Conservation (phyloP, 371 early-diverging fungal genomes). For the Syncephalastrum contaminatum region DNA sequence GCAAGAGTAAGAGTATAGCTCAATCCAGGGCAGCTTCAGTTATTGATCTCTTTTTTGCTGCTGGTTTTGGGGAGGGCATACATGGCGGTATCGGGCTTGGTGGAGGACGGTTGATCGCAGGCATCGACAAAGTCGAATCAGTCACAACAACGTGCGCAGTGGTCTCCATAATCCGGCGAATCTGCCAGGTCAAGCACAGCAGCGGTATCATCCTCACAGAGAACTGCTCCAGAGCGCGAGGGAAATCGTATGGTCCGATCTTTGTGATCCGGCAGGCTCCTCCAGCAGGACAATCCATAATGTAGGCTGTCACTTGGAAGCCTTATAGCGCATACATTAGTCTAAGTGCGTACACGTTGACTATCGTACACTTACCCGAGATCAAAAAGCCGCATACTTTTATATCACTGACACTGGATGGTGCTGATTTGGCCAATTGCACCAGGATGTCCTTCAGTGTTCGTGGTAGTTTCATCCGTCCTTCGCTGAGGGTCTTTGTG, state of each 20-base stretch:
- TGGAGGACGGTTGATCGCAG: too few relatives aligned
- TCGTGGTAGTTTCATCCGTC: not conserved
- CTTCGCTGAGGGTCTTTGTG: slow-evolving; percentile 1
- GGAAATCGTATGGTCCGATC: slow-evolving; percentile 1
- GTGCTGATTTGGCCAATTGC: not conserved
- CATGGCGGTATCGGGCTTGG: too few relatives aligned
- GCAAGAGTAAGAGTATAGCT: too few relatives aligned
- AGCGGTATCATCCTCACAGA: not conserved
- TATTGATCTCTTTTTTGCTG: not conserved
- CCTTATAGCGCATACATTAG: not conserved
- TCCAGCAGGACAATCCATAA: slow-evolving; percentile 5
- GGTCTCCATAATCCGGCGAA: not conserved
- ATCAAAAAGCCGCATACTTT: slow-evolving; percentile 7
- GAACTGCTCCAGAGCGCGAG: not conserved
- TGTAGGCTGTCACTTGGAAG: not conserved
- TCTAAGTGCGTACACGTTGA: not conserved
- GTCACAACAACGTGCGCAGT: too few relatives aligned
- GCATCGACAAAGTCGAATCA: too few relatives aligned
- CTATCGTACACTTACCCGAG: not conserved
- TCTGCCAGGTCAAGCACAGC: slow-evolving; percentile 4
- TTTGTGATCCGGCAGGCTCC: slow-evolving; percentile 5
- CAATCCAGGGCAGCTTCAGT: too few relatives aligned
- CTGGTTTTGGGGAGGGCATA: too few relatives aligned
- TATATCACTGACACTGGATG: not conserved
- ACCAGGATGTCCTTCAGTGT: slow-evolving; percentile 5